Evolutionary conservation across 441 rosid genomes (phyloP).

Genomic region (Gossypium davidsonii): DNA sequence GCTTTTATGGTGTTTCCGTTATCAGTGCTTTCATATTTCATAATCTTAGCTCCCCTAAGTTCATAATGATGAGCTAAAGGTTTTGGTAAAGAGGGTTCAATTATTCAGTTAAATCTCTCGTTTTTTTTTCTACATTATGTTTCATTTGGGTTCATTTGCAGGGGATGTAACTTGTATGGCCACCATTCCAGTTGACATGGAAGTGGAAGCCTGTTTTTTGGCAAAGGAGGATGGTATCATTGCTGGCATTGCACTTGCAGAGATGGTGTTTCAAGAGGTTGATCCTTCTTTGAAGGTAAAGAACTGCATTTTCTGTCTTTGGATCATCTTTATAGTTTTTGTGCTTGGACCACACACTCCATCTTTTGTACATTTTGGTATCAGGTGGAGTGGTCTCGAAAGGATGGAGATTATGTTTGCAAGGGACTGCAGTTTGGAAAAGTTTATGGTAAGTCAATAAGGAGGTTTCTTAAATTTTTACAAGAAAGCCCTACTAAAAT

Average conservation of each 20-base stretch:
- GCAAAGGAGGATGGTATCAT: conserved; percentile 83
- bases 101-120: background rate
- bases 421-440: conserved; percentile 88
- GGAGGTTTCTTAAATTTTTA: background rate
- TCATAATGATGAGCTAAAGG: background rate
- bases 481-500: background rate
- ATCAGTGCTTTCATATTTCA: background rate
- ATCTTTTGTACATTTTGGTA: conserved; percentile 5
- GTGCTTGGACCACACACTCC: background rate
- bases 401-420: conserved; percentile 73
- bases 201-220: conserved; percentile 87
- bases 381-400: conserved; percentile 79
- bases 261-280: conserved; percentile 70
- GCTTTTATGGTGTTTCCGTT: background rate
- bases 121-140: background rate
- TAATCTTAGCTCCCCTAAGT: background rate
- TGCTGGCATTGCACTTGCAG: conserved; percentile 76
- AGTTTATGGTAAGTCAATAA: conserved; percentile 48
- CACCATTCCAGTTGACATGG: conserved; percentile 71
- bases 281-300: conserved; percentile 75
- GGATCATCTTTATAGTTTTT: conserved; percentile 15
- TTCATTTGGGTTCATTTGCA: conserved; percentile 26
- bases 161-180: conserved; percentile 95
- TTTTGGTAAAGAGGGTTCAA: background rate
- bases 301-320: background rate